Evolutionary conservation across 2,329 filamentous ascomycete genomes (phyloP), one percentile per base, ranked within the genome.

Genomic region (Aspergillus sp.): DNA sequence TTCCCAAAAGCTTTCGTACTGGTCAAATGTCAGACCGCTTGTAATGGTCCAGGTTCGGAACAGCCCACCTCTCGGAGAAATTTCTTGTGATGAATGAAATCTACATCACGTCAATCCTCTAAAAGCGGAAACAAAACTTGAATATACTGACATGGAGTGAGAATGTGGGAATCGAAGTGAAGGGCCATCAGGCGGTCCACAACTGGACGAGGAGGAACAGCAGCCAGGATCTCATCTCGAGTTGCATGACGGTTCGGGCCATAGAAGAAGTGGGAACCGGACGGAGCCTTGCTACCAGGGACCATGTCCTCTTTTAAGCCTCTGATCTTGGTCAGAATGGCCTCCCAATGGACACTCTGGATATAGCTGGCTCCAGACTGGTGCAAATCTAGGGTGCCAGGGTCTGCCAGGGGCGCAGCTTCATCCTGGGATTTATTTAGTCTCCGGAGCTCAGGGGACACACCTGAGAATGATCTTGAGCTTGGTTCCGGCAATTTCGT

Each of bases 31-130:
- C 46, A 49, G 30, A 24, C 33, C n/a, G 30, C 19, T n/a, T 20
- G 30, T 12, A 47, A 34, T 20, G 2, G 7, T 15, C 27, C n/a
- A n/a, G 45, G 27, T 47, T 47, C 17, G 27, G 11, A 19, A 30
- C 30, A 22, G 15, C 46, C 8, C 46, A 49, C 46, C 46, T 49
- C 46, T 34, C 46, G 46, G 30, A 49, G 46, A 37, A 49, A 49
- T 17, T 49, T 49, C 27, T 49, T 49, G 46, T 4, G 9, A 49
- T 49, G 46, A 37, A 49, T 49, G 46, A 49, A 22, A 49, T 37
- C 46, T 49, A 49, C 30, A 33, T 5, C 30, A 49, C 12, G 11
- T 49, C 17, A 49, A 9, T 39, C 17, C 17, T 24, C 4, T 22
- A 30, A 24, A 30, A 39, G 19, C 46, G 30, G 46, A 37, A 39